Percentiles rank a stretch among this genome's conserved stretches.
These are phyloP conservation scores for Cornus controversa DNA, from an alignment of 148 eudicot genomes.

Conservation along the genomic window DNA sequence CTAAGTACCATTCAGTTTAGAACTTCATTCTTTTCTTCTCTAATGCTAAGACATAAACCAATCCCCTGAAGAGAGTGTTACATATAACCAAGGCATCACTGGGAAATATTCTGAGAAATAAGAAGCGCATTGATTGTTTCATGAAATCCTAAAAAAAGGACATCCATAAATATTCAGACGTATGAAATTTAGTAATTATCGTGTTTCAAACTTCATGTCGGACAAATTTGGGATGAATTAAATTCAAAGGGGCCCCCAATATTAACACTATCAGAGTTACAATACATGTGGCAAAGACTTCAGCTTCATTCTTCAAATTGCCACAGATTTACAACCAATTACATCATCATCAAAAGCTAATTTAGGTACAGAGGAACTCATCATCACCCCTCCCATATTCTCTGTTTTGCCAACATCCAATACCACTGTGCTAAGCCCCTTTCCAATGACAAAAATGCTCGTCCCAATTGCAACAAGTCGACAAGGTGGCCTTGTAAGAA, in stretches of 20 bases:
- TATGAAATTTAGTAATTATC: not conserved
- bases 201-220: not conserved
- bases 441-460: slow-evolving; percentile 62
- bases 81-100: not conserved
- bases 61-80: no score
- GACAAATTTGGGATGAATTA: not conserved
- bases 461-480: slow-evolving; percentile 65
- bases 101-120: no score
- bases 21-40: no score
- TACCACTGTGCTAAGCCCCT: slow-evolving; percentile 69
- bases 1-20: no score
- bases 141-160: not conserved
- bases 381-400: slow-evolving; percentile 44
- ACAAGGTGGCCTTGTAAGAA: slow-evolving; percentile 71
- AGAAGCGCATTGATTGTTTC: not conserved
- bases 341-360: slow-evolving; percentile 46
- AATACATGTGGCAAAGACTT: not conserved
- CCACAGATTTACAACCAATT: slow-evolving; percentile 61
- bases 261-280: not conserved
- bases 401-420: slow-evolving; percentile 47
- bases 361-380: slow-evolving; percentile 49
- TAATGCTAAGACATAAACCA: not conserved
- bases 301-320: slow-evolving; percentile 35
- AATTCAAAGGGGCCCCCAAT: not conserved
- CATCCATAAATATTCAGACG: not conserved